Base-by-base conservation (phyloP, 345 rosid species). In the Lepidium sativum region DNA sequence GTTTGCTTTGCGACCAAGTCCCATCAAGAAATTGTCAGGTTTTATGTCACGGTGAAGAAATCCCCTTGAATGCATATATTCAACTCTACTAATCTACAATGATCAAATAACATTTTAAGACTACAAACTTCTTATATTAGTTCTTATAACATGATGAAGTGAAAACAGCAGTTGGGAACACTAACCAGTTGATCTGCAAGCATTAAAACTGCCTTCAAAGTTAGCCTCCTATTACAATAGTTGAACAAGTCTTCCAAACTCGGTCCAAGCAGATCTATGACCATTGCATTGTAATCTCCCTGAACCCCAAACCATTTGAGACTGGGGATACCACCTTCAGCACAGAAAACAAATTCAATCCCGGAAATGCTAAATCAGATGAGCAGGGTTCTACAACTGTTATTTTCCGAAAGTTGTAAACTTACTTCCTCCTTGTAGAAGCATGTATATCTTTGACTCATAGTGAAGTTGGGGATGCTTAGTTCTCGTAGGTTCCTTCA, bases 381-480 rank as follows among this genome's bases (percentile, higher is more conserved):
- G 33, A 40, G n/a, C 27, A 52, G 59, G 37, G 15, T 27, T 68
- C 47, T 14, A 33, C 15, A 2, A 1, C 27, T 21, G 14, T 1
- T 14, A 21, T 2, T 10, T 47, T 21, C 5, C 32, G 16, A 57
- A 33, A 65, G n/a, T 51, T 61, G 75, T 75, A 65, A 48, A 70
- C 88, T 76, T 77, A 88, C 96, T 86, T 68, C 92, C 92, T 76
- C 96, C 96, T 78, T 84, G 92, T 62, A 88, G 84, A 76, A 86
- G 90, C 92, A 86, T 81, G 72, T 88, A 88, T 70, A 88, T 76
- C 75, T 86, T 88, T 0, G 96, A 88, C 73, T 88, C 96, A 60
- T 88, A 88, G 32, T 86, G 92, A 71, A 88, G 96, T 71, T 88
- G 96, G 4, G 96, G 96, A 75, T 88, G 92, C 82, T 80, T 88